A percentile compares a stretch with the other conserved stretches of the same genome.
These are phyloP conservation scores for Fusarium ambrosium DNA, from an alignment of 2,329 filamentous ascomycete species.

Conservation along the genomic window DNA sequence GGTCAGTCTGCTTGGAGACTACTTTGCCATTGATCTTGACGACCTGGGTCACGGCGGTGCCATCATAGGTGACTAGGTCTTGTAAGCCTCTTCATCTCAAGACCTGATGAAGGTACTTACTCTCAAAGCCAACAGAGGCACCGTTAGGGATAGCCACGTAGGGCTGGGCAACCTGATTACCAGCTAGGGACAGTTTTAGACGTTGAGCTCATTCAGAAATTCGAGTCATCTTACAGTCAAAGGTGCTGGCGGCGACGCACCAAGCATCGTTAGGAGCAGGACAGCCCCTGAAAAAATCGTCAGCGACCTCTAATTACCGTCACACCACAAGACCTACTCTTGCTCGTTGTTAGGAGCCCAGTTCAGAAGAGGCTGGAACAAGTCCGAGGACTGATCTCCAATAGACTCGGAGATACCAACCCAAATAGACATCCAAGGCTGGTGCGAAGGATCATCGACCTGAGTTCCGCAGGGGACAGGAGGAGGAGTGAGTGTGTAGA, in stretches of 20 bases:
- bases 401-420: constrained; percentile 18
- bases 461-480: constrained; percentile 15
- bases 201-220: fast-evolving
- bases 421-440: constrained; percentile 26
- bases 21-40: neutral
- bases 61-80: neutral
- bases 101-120: neutral
- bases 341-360: constrained; percentile 19
- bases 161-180: neutral
- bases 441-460: constrained; percentile 5
- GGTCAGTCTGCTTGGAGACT: neutral
- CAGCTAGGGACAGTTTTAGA: neutral
- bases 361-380: constrained; percentile 22
- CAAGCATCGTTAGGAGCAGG: neutral
- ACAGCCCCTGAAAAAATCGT: neutral
- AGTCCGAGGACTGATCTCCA: constrained; percentile 7
- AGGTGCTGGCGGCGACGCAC: constrained; percentile 11
- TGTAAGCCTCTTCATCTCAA: neutral
- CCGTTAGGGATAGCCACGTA: neutral
- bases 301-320: too few relatives aligned
- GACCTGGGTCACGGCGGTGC: neutral
- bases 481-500: constrained; percentile 14
- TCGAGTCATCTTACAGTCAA: neutral
- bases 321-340: neutral
- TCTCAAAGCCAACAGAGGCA: neutral